These are phyloP conservation scores for Cercospora sojina DNA, from an alignment of 2,329 filamentous ascomycete species.

Conservation along the genomic window DNA sequence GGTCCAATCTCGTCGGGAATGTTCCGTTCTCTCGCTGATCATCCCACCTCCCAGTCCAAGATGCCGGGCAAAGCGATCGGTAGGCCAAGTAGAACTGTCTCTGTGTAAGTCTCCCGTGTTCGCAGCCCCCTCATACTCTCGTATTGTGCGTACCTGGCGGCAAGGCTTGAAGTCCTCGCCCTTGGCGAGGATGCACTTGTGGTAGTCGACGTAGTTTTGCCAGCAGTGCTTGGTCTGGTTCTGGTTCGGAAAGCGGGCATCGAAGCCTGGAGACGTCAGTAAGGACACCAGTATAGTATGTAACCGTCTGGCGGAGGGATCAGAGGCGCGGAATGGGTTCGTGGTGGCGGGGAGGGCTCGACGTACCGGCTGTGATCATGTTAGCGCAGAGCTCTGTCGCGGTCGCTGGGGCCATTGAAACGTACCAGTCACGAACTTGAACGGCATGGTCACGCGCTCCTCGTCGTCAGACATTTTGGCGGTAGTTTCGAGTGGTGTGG, in stretches of 20 bases:
- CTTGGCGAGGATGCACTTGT: slow-evolving; percentile 99
- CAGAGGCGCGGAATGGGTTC: neutral
- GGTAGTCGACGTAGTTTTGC: slow-evolving; percentile 99
- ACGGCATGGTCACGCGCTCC: slow-evolving; percentile 93
- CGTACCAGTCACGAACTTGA: slow-evolving; percentile 99
- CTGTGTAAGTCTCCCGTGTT: slow-evolving; percentile 1
- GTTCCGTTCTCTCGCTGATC: slow-evolving; percentile 74
- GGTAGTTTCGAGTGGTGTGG: slow-evolving; percentile 30
- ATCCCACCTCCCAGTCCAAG: slow-evolving; percentile 94
- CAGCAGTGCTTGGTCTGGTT: slow-evolving; percentile 99
- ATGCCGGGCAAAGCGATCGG: slow-evolving; percentile 93
- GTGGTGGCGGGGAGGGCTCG: slow-evolving; percentile 3
- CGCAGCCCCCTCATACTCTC: neutral
- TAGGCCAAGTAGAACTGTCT: slow-evolving; percentile 90
- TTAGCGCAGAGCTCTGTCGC: slow-evolving; percentile 24
- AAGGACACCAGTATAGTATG: neutral
- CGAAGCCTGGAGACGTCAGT: slow-evolving; percentile 69
- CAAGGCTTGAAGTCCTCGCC: slow-evolving; percentile 97
- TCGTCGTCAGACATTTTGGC: slow-evolving; percentile 88
- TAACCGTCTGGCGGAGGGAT: neutral
- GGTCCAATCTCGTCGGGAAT: slow-evolving; percentile 54
- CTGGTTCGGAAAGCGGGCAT: slow-evolving; percentile 97
- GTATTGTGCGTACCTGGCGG: slow-evolving; percentile 69
- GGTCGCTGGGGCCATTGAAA: slow-evolving; percentile 22
- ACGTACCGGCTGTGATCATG: slow-evolving; percentile 37